Evolutionary conservation across 257 asterid species (phyloP), one percentile per base, ranked within the genome.

Genomic region (Solanum boliviense): DNA sequence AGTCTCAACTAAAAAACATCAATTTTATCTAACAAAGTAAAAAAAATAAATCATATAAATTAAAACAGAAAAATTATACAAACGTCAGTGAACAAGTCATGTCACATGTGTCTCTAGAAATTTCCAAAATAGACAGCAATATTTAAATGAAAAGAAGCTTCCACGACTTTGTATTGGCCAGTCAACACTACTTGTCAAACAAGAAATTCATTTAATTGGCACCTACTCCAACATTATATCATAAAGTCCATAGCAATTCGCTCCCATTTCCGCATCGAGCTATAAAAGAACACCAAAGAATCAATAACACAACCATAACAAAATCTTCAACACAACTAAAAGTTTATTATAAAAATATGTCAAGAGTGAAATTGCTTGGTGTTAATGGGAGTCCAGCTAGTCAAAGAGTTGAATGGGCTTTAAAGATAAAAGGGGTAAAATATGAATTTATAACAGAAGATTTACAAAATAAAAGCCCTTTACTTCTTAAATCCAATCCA

Each of bases 401-500:
- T 29, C 67, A n/a, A 0, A 81, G 85, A 29, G 29, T 81, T 81
- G 85, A 81, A 46, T 81, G 68, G 85, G 89, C 83, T 38, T 48
- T 88, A 7, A 86, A 86, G 13, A 18, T 86, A 11, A 90, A 88
- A 65, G 90, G 89, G 0, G 65, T 88, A 2, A 16, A 86, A 52
- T 90, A 88, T 74, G 89, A 88, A 62, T 83, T 32, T 10, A 58
- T 72, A 27, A 60, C 62, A 72, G 85, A 89, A 83, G 89, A 89
- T 81, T 7, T 67, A 31, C 23, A 9, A 0, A 86, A 88, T n/a
- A 90, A 88, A 44, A 85, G 89, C n/a, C 31, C 84, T 11, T 4
- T 79, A 20, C 90, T 89, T 86, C 81, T 86, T 27, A 39, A 89
- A 44, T 89, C 75, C 1, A 86, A 89, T 25, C 87, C 90, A 9